Conservation (phyloP, 2,329 filamentous ascomycete genomes). For the Aspergillus vadensis region DNA sequence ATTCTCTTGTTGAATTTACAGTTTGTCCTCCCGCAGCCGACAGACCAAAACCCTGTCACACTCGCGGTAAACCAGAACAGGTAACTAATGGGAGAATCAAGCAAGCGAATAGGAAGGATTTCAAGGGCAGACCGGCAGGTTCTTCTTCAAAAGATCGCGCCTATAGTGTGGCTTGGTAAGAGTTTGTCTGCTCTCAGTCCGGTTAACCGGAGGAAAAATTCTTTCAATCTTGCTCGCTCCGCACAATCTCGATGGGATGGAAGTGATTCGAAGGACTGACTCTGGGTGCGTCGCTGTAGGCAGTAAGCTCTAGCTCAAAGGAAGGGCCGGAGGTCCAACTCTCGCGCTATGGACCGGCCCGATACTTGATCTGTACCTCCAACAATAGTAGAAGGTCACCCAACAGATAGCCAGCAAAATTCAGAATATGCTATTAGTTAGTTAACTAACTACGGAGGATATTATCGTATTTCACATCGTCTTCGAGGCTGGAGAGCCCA, state of each 20-base stretch:
- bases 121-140: background rate
- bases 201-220: background rate
- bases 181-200: background rate
- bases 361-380: constrained; percentile 13
- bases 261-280: background rate
- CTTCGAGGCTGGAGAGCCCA: no score
- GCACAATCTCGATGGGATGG: background rate
- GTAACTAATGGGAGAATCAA: background rate
- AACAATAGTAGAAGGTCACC: background rate
- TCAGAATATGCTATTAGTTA: no score
- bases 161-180: constrained; percentile 1
- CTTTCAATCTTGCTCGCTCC: background rate
- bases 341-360: constrained; percentile 20
- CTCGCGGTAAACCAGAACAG: background rate
- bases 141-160: background rate
- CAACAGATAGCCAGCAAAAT: background rate
- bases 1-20: background rate
- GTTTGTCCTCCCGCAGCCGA: background rate
- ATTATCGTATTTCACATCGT: no score
- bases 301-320: background rate
- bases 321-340: background rate
- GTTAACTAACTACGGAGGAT: no score
- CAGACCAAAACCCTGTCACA: background rate
- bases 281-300: background rate
- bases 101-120: background rate